A percentile compares a stretch with the other conserved stretches of the same genome.
These are phyloP conservation scores for Arctium lappa DNA, from an alignment of 129 eudicot species.

Conservation along the genomic window DNA sequence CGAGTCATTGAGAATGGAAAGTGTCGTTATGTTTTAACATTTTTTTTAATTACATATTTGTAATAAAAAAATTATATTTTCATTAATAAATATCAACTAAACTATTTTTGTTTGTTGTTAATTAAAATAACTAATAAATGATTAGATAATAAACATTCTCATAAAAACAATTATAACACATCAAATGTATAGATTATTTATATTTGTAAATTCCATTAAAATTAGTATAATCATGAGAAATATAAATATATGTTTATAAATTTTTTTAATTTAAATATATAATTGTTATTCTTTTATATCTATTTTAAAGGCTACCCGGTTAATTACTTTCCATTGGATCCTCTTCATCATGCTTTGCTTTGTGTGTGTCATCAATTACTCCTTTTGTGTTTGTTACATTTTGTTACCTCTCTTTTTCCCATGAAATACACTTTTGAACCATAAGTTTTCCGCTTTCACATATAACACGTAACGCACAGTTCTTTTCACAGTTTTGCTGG, in stretches of 20 bases:
- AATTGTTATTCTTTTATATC: neutral
- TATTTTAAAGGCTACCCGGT: neutral
- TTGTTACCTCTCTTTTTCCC: neutral
- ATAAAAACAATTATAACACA: too few species aligned
- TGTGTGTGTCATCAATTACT: conserved; percentile 15
- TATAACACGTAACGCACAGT: neutral
- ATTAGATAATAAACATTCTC: too few species aligned
- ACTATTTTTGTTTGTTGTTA: too few species aligned
- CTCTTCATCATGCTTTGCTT: conserved; percentile 21
- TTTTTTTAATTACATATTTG: too few species aligned
- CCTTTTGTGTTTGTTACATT: conserved; percentile 9
- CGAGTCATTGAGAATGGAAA: too few species aligned
- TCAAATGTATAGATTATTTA: neutral
- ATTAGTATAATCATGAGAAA: neutral
- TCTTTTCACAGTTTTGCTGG: neutral
- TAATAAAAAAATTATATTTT: too few species aligned
- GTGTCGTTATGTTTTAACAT: too few species aligned
- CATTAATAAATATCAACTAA: too few species aligned
- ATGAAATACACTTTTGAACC: neutral
- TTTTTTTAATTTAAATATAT: too few species aligned
- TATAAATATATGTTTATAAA: too few species aligned
- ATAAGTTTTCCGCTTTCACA: neutral
- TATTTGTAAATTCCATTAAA: neutral
- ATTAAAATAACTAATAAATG: too few species aligned
- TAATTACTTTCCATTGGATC: conserved; percentile 28